phyloP scores from a whole-genome alignment of 768 basidiomycete species.

The Termitomyces heimii region DNA sequence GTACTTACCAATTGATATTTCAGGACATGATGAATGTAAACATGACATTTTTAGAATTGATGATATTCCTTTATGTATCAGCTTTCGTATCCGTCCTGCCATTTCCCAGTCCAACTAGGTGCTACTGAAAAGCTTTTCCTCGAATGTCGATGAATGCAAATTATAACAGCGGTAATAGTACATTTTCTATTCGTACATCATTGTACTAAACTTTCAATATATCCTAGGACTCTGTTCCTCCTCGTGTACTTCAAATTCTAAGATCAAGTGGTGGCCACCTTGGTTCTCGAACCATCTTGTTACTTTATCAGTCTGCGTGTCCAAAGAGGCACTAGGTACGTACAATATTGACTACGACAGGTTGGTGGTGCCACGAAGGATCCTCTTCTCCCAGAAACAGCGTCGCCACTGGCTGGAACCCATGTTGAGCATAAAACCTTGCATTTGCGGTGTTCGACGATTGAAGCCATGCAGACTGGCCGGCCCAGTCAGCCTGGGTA shows the following conservation, averaged over 20 bases:
- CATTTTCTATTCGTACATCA: neutral
- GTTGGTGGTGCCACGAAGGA: slow-evolving; percentile 22
- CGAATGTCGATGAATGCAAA: neutral
- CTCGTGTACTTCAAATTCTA: neutral
- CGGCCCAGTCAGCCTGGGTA: slow-evolving; percentile 22
- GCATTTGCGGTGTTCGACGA: slow-evolving; percentile 19
- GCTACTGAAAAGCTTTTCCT: neutral
- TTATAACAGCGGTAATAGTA: neutral
- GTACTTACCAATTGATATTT: neutral
- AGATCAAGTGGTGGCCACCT: slow-evolving; percentile 1
- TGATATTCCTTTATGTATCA: neutral
- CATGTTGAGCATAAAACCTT: slow-evolving; percentile 19
- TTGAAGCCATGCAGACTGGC: slow-evolving; percentile 21
- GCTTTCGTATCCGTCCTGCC: neutral
- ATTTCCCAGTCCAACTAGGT: too few relatives aligned
- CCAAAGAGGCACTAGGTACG: slow-evolving; percentile 2
- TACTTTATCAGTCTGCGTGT: neutral
- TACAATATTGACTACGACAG: slow-evolving; percentile 24
- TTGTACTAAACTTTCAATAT: neutral
- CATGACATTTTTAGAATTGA: neutral
- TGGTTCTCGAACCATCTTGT: slow-evolving; percentile 13
- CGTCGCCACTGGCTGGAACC: slow-evolving; percentile 18
- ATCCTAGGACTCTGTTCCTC: neutral
- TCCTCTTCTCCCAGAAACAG: slow-evolving; percentile 22
- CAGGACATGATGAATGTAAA: neutral